phyloP scores from a whole-genome alignment of 441 rosid genomes.

The Omphalea diandra region DNA sequence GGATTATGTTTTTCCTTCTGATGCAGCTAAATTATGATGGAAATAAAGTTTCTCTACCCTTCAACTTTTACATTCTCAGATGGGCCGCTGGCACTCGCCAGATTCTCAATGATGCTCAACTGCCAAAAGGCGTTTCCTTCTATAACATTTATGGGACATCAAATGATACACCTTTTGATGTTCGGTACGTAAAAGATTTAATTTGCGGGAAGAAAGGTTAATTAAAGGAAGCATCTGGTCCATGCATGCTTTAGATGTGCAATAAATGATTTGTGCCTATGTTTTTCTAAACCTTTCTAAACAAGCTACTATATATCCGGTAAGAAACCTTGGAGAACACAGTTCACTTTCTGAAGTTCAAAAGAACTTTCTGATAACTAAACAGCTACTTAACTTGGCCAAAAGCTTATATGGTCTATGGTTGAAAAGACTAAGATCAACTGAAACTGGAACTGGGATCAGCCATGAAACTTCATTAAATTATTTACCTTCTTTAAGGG shows the following conservation, averaged over 20 bases:
- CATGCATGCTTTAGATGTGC: not conserved
- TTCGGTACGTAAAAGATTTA: conserved; percentile 49
- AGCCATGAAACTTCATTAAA: too few relatives aligned
- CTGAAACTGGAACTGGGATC: too few relatives aligned
- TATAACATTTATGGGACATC: conserved; percentile 82
- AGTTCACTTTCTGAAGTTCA: not conserved
- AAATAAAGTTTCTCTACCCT: conserved; percentile 66
- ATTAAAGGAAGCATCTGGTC: not conserved
- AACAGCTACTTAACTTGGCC: not conserved
- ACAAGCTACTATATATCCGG: not conserved
- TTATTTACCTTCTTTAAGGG: not conserved
- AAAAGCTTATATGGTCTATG: not conserved
- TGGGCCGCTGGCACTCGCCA: conserved; percentile 74
- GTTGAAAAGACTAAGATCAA: not conserved
- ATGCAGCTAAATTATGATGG: conserved; percentile 65
- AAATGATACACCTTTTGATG: conserved; percentile 76
- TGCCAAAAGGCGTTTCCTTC: conserved; percentile 68
- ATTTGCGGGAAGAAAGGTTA: not conserved
- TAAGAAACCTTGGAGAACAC: not conserved
- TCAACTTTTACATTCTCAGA: conserved; percentile 57
- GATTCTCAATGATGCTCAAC: conserved; percentile 51
- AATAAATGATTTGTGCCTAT: conserved; percentile 4
- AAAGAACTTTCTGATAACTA: not conserved
- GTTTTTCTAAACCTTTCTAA: not conserved
- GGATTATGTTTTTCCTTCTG: not conserved